Conservation (phyloP, 352 stramenopile species). For the Pythium dissotocum region DNA sequence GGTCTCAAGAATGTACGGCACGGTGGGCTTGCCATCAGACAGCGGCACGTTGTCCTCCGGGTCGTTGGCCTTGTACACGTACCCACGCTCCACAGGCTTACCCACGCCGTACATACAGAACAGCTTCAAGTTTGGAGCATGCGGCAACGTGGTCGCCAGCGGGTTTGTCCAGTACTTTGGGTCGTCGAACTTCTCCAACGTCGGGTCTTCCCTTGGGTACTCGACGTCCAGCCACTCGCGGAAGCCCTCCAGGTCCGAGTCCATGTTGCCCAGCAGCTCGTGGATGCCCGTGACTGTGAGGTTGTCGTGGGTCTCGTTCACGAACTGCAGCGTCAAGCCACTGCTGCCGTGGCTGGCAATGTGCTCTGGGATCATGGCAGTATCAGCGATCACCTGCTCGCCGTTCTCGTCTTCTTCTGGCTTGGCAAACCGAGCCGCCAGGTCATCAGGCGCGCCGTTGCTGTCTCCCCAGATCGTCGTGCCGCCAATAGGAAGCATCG, state of each 20-base stretch:
- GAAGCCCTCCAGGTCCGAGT: constrained; percentile 51
- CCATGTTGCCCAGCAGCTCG: constrained; percentile 45
- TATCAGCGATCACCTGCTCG: constrained; percentile 29
- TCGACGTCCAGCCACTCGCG: constrained; percentile 45
- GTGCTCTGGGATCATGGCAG: constrained; percentile 42
- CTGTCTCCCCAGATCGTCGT: constrained; percentile 85
- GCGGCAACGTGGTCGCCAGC: constrained; percentile 80
- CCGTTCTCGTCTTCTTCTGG: constrained; percentile 28
- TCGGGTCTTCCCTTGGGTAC: constrained; percentile 44
- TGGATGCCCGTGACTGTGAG: constrained; percentile 55
- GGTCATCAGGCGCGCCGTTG: constrained; percentile 61
- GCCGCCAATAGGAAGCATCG: constrained; percentile 93
- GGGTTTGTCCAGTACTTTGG: constrained; percentile 89
- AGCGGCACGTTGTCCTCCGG: constrained; percentile 34
- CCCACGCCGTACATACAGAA: constrained; percentile 95
- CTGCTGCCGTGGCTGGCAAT: constrained; percentile 47
- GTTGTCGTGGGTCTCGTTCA: constrained; percentile 52
- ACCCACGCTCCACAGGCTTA: constrained; percentile 86
- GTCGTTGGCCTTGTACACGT: constrained; percentile 66
- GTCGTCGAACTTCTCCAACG: constrained; percentile 49
- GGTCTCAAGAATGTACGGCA: constrained; percentile 68
- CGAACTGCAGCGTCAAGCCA: constrained; percentile 57
- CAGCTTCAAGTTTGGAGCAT: constrained; percentile 91
- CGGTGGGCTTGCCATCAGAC: constrained; percentile 44
- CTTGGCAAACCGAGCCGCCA: constrained; percentile 58